Evolutionary conservation across 495 filamentous ascomycete genomes (phyloP).

Genomic region (Xylaria acuta): DNA sequence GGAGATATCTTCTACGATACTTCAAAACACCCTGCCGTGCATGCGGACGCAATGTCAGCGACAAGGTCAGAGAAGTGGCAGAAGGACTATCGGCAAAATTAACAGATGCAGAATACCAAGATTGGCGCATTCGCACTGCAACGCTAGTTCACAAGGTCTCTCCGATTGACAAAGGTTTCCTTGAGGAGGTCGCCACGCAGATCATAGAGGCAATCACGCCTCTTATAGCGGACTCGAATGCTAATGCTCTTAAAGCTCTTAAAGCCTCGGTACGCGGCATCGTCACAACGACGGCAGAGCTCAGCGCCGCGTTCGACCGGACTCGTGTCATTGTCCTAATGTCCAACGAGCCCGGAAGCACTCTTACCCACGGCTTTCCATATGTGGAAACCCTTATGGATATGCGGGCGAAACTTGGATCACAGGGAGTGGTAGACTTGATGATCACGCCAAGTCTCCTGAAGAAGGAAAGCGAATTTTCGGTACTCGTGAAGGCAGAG

Average conservation of each 20-base stretch:
- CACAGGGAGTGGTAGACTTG: conserved; percentile 32
- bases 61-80: conserved; percentile 21
- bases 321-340: conserved; percentile 32
- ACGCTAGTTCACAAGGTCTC: conserved; percentile 27
- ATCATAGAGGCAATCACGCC: conserved; percentile 22
- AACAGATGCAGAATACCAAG: conserved; percentile 25
- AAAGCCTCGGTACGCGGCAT: conserved; percentile 22
- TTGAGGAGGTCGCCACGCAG: conserved; percentile 22
- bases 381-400: conserved; percentile 33
- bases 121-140: conserved; percentile 35
- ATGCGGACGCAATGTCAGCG: conserved; percentile 34
- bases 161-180: conserved; percentile 22
- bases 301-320: conserved; percentile 30
- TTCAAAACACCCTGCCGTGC: conserved; percentile 34
- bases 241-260: conserved; percentile 21
- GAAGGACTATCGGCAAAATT: conserved; percentile 18
- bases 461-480: conserved; percentile 35
- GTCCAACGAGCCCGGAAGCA: conserved; percentile 34
- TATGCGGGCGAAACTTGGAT: conserved; percentile 27
- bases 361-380: conserved; percentile 33
- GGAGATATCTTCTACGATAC: conserved; percentile 34
- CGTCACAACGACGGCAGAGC: conserved; percentile 28
- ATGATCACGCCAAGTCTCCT: conserved; percentile 39
- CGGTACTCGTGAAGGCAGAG: conserved; percentile 38
- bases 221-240: conserved; percentile 24